Percentiles rank a stretch among this genome's conserved stretches.
Conservation (phyloP, 306 rosid genomes). For the Coriaria nepalensis region DNA sequence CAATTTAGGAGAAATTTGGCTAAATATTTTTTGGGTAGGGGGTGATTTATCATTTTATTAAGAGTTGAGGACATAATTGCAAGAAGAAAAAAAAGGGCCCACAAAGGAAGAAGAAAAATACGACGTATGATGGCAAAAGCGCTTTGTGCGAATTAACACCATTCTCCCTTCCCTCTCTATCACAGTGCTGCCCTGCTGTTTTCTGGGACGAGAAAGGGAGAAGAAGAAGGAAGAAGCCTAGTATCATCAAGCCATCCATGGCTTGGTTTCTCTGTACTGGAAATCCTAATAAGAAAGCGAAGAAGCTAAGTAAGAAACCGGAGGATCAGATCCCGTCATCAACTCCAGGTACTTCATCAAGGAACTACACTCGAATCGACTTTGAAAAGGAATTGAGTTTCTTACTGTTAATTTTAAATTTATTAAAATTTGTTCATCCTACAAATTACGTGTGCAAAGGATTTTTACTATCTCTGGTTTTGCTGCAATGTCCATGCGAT, state of each 20-base stretch:
- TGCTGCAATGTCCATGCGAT: conserved; percentile 5
- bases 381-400: too few species aligned
- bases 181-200: conserved; percentile 12
- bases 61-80: conserved; percentile 13
- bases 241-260: conserved; percentile 10
- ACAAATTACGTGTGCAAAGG: too few species aligned
- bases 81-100: conserved; percentile 4
- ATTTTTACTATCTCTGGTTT: neutral
- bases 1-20: too few species aligned
- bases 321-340: conserved; percentile 35
- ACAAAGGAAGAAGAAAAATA: conserved; percentile 6
- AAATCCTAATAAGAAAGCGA: conserved; percentile 20
- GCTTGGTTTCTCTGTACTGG: conserved; percentile 39
- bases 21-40: neutral
- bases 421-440: too few species aligned
- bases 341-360: conserved; percentile 24
- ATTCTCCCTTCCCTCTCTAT: conserved; percentile 5
- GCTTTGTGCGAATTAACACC: neutral
- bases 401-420: too few species aligned
- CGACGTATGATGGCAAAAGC: neutral
- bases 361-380: too few species aligned
- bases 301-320: conserved; percentile 21
- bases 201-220: conserved; percentile 10
- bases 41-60: neutral
- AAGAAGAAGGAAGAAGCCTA: neutral